phyloP scores from a whole-genome alignment of 2,329 filamentous ascomycete genomes.

The Diaporthe ampelina region DNA sequence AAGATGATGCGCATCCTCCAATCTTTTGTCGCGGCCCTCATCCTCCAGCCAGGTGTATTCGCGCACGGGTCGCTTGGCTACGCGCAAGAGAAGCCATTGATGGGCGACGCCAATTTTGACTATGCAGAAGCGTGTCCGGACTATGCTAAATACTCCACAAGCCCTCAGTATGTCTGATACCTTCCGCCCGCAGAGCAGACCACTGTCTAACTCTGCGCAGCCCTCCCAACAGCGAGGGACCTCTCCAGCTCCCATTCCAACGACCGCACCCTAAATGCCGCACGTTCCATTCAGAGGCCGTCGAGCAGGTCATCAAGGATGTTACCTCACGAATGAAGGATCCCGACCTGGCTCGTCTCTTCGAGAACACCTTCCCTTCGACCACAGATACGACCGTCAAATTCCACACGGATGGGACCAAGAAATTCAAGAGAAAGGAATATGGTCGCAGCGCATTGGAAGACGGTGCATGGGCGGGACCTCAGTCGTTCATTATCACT shows the following conservation, averaged over 20 bases:
- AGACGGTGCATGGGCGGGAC: slow-evolving; percentile 80
- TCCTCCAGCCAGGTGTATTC: slow-evolving; percentile 5
- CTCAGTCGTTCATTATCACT: slow-evolving; percentile 93
- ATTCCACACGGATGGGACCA: slow-evolving; percentile 80
- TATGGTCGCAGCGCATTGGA: slow-evolving; percentile 56
- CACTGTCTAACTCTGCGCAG: slow-evolving; percentile 58
- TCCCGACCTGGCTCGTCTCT: slow-evolving; percentile 89
- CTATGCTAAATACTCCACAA: slow-evolving; percentile 71
- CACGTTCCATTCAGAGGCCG: slow-evolving; percentile 87
- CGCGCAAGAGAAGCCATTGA: slow-evolving; percentile 50
- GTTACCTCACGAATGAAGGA: slow-evolving; percentile 85
- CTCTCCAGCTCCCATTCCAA: slow-evolving; percentile 86
- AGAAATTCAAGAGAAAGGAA: slow-evolving; percentile 53
- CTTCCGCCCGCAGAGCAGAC: slow-evolving; percentile 43
- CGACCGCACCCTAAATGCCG: slow-evolving; percentile 85
- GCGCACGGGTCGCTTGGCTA: slow-evolving; percentile 30
- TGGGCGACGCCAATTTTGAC: slow-evolving; percentile 49
- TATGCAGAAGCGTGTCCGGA: slow-evolving; percentile 69
- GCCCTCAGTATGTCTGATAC: slow-evolving; percentile 66
- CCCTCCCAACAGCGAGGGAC: slow-evolving; percentile 83
- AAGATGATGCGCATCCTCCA: slow-evolving; percentile 27
- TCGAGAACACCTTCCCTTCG: slow-evolving; percentile 95
- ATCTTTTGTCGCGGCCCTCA: slow-evolving; percentile 10
- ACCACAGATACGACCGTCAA: slow-evolving; percentile 90
- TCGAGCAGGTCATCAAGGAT: slow-evolving; percentile 89